Base-by-base conservation (phyloP, 768 basidiomycete species). In the Termitomyces sp. region DNA sequence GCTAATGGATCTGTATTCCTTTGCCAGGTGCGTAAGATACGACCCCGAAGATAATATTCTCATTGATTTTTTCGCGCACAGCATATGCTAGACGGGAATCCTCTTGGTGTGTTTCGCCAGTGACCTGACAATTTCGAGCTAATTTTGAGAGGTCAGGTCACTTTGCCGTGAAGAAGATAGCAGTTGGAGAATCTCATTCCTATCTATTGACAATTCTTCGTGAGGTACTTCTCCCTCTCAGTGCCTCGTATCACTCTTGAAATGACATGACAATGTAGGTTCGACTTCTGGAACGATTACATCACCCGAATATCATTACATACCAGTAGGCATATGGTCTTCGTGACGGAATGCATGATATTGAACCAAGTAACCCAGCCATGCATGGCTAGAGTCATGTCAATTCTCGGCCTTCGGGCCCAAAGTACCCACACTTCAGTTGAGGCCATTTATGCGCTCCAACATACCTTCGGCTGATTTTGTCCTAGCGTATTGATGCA, bases 121-220 rank as follows among this genome's bases (percentile, higher is more conserved):
- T 57, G 48, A 46, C 45, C 34, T 47, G 48, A 49, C 62, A 20
- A 39, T 40, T 40, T 30, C 30, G 37, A 57, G 43, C 32, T 55
- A 34, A 56, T 44, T 2, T 30, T 42, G 8, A 24, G 39, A 12
- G 43, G 39, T 54, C 34, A 83, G 91, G 91, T 30, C 88, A 87
- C 63, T 97, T 95, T 69, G 95, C 95, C 0, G 91, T 97, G 47
- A 98, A 98, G 76, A 98, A 97, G 71, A 93, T 98, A 22, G 94
- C 96, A 0, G 91, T 98, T 0, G 95, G 95, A 48, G 85, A 92
- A 67, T 95, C 93, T 0, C 90, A 93, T 63, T 79, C 86, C 2
- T 95, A 95, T 74, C 77, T 96, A 6, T 73, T 94, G 40, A 87
- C 86, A 49, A 94, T 91, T 55, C 75, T 95, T 39, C 84, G 85